phyloP scores from a whole-genome alignment of 768 basidiomycete species.

The Podaxis sp. region DNA sequence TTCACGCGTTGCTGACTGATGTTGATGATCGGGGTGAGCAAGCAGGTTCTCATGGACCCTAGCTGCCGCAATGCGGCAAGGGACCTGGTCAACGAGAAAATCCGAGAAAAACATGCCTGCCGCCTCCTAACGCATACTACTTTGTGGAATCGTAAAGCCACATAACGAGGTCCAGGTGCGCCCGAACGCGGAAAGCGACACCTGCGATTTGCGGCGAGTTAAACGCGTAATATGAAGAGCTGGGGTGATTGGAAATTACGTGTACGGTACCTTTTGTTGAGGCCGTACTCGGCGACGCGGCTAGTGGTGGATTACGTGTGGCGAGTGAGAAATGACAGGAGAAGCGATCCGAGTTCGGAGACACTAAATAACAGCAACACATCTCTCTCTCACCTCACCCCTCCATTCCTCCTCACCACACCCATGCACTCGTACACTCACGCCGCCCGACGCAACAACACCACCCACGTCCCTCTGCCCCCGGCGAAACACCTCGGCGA shows the following conservation, averaged over 20 bases:
- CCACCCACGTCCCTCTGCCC: neutral
- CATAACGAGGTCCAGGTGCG: too few relatives aligned
- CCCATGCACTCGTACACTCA: neutral
- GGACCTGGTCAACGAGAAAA: neutral
- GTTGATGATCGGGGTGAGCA: neutral
- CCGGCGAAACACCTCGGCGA: conserved; percentile 3
- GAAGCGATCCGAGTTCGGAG: conserved; percentile 3
- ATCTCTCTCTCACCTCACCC: neutral
- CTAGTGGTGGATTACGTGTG: neutral
- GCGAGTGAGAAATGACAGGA: neutral
- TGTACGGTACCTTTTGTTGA: neutral
- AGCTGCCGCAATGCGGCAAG: neutral
- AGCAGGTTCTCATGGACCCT: neutral
- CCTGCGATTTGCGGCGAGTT: too few relatives aligned
- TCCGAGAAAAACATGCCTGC: neutral
- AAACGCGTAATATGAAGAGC: too few relatives aligned
- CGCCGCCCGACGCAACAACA: neutral
- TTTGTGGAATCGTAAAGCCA: too few relatives aligned
- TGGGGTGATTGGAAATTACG: neutral
- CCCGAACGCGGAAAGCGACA: too few relatives aligned
- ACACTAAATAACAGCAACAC: neutral
- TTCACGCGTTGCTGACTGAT: neutral
- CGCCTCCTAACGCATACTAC: too few relatives aligned
- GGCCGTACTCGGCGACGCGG: neutral
- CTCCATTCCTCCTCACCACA: neutral